phyloP scores from a whole-genome alignment of 192 early-diverging fungal genomes.

The Obelidium mucronatum region DNA sequence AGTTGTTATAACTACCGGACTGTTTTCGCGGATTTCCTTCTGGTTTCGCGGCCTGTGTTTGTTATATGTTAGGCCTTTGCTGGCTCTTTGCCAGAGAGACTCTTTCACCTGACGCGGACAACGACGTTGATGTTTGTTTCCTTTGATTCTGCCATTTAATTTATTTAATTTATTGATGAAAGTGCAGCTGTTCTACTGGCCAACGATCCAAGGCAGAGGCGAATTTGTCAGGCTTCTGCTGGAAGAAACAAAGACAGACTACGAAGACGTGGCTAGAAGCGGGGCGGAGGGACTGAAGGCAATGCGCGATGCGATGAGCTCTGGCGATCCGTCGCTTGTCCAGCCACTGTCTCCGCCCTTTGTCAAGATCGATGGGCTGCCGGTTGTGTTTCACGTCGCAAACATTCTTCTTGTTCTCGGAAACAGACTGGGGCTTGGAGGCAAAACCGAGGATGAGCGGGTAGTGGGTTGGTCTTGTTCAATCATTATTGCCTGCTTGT shows the following conservation, averaged over 20 bases:
- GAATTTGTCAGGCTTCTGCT: neutral
- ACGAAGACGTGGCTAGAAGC: conserved; percentile 3
- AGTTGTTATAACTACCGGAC: conserved; percentile 64
- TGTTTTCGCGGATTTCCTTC: conserved; percentile 74
- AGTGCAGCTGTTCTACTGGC: conserved; percentile 6
- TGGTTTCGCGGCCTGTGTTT: conserved; percentile 58
- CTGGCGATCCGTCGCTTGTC: neutral
- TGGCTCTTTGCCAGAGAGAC: neutral
- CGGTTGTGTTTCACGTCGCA: neutral
- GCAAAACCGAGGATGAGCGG: neutral
- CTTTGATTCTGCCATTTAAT: conserved; percentile 36
- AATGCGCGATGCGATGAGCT: neutral
- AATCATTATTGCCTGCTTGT: neutral
- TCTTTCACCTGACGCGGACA: conserved; percentile 51
- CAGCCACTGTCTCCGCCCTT: neutral
- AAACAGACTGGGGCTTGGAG: neutral
- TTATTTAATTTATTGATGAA: neutral
- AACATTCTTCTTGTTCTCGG: conserved; percentile 5
- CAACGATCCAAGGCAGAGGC: conserved; percentile 2
- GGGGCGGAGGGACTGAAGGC: neutral
- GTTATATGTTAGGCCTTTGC: neutral
- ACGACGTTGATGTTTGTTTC: conserved; percentile 61
- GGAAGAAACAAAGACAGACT: neutral
- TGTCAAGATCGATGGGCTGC: neutral
- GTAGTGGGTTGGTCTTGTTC: neutral